These are phyloP conservation scores for Pestalotiopsis sp. DNA, from an alignment of 2,329 filamentous ascomycete species.

Conservation along the genomic window DNA sequence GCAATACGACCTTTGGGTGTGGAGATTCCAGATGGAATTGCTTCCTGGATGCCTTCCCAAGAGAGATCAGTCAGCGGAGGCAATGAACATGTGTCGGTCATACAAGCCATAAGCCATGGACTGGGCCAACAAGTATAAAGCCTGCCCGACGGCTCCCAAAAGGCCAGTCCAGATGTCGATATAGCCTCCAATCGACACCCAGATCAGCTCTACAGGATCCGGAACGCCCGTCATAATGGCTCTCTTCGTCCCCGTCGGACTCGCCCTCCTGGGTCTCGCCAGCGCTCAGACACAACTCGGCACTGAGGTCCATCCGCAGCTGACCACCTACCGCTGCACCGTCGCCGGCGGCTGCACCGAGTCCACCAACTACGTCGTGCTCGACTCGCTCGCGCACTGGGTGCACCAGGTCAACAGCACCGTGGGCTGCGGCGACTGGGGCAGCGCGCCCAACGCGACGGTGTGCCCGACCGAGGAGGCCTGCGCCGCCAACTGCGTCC, in stretches of 20 bases:
- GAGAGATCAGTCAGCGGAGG: conserved; percentile 17
- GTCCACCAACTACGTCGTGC: conserved; percentile 48
- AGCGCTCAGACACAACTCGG: conserved; percentile 34
- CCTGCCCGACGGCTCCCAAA: background rate
- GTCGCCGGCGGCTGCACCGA: conserved; percentile 48
- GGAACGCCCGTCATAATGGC: conserved; percentile 21
- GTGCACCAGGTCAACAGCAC: conserved; percentile 39
- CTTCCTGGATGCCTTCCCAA: background rate
- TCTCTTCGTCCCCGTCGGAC: conserved; percentile 22
- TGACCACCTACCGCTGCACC: conserved; percentile 53
- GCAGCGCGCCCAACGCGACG: conserved; percentile 36
- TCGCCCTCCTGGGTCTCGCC: conserved; percentile 31
- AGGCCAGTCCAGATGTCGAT: background rate
- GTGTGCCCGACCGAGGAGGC: conserved; percentile 49
- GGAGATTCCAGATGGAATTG: conserved; percentile 13
- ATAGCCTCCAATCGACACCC: background rate
- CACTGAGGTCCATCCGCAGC: conserved; percentile 47
- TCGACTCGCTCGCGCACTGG: conserved; percentile 47
- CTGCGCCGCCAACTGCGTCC: conserved; percentile 54
- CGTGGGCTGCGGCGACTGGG: conserved; percentile 35
- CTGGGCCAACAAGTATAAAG: background rate
- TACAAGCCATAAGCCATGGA: background rate
- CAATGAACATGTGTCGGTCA: background rate
- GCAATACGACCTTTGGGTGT: conserved; percentile 19
- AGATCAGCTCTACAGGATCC: background rate